Percentiles rank a stretch among this genome's conserved stretches.
These are phyloP conservation scores for Lycium ferocissimum DNA, from an alignment of 257 asterid species.

Conservation along the genomic window DNA sequence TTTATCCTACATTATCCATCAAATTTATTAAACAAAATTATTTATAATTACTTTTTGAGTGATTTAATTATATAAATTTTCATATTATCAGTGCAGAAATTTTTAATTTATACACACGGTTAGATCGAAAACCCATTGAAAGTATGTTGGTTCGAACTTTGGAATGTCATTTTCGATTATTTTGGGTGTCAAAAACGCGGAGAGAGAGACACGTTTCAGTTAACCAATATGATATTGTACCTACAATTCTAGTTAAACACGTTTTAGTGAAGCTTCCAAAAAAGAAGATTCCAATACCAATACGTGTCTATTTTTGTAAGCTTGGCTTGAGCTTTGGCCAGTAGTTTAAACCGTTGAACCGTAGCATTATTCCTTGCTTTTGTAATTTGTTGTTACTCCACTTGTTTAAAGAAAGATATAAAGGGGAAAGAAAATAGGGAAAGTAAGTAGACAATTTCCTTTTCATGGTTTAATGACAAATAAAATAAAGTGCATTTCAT, in stretches of 20 bases:
- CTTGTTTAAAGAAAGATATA: not conserved
- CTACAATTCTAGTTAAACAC: constrained; percentile 42
- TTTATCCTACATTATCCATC: not conserved
- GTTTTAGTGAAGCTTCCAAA: constrained; percentile 35
- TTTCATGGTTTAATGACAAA: not conserved
- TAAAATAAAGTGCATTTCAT: not conserved
- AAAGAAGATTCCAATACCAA: constrained; percentile 34
- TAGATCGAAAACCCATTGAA: not conserved
- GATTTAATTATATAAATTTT: no score
- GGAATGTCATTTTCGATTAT: constrained; percentile 23
- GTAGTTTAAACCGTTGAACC: constrained; percentile 38
- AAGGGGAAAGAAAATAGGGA: not conserved
- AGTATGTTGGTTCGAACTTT: not conserved
- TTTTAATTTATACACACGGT: not conserved
- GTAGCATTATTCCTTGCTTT: constrained; percentile 28
- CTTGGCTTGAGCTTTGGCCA: constrained; percentile 23
- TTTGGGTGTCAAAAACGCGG: constrained; percentile 25
- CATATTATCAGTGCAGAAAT: no score
- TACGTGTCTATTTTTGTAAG: constrained; percentile 45
- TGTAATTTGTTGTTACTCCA: not conserved
- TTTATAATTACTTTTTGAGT: no score
- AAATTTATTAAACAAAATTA: not conserved
- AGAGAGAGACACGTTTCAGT: constrained; percentile 36
- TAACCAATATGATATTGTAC: not conserved
- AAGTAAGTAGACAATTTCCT: not conserved